phyloP scores from a whole-genome alignment of 129 eudicot species.

The Tagetes erecta region DNA sequence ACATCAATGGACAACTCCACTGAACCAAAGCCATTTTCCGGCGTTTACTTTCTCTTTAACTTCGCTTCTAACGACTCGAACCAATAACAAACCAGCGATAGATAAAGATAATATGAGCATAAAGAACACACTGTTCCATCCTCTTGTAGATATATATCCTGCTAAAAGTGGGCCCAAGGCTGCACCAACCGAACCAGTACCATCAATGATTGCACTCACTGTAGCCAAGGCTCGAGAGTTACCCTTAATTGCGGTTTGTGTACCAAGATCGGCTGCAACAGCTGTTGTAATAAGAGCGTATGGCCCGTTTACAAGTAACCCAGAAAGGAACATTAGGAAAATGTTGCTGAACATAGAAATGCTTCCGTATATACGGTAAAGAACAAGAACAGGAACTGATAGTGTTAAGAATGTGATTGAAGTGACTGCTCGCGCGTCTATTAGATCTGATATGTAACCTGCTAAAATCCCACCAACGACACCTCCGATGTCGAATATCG shows the following conservation, averaged over 20 bases:
- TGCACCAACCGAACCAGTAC: constrained; percentile 95
- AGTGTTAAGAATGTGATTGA: constrained; percentile 56
- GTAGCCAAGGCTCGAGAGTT: constrained; percentile 93
- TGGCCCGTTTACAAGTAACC: constrained; percentile 85
- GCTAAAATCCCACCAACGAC: constrained; percentile 84
- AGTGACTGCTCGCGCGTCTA: constrained; percentile 86
- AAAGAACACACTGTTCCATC: constrained; percentile 83
- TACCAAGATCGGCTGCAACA: constrained; percentile 93
- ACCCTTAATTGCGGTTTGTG: constrained; percentile 58
- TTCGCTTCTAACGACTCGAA: constrained; percentile 66
- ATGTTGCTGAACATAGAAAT: constrained; percentile 63
- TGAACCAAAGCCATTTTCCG: constrained; percentile 72
- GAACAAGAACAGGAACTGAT: constrained; percentile 67
- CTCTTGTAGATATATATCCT: constrained; percentile 84
- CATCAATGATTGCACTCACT: constrained; percentile 91
- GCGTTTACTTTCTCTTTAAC: constrained; percentile 55
- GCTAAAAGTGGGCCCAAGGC: constrained; percentile 94
- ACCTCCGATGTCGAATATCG: constrained; percentile 92
- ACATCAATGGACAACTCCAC: constrained; percentile 34
- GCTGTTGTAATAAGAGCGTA: constrained; percentile 89
- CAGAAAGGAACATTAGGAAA: constrained; percentile 64
- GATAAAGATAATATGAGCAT: constrained; percentile 75
- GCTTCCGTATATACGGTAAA: constrained; percentile 80
- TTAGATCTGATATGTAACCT: constrained; percentile 67
- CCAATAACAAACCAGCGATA: constrained; percentile 60